Percentiles rank a stretch among this genome's conserved stretches.
phyloP scores from a whole-genome alignment of 495 filamentous ascomycete species.

The Hypoxylon cercidicola region DNA sequence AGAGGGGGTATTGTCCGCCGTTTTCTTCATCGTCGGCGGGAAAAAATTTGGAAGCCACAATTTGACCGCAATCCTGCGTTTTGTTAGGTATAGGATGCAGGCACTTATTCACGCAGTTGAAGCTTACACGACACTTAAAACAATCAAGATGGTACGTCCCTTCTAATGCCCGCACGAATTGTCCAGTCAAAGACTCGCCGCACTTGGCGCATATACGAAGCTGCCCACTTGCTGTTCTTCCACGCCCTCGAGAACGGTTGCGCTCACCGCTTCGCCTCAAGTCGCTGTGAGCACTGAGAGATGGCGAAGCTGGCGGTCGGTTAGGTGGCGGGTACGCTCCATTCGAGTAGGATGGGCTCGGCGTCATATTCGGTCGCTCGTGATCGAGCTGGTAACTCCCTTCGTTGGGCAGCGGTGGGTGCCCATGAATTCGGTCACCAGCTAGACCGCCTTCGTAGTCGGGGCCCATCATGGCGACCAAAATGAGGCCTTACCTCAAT shows the following conservation, averaged over 20 bases:
- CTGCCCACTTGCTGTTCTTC: conserved; percentile 62
- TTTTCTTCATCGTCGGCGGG: conserved; percentile 90
- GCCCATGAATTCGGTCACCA: conserved; percentile 48
- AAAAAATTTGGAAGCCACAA: conserved; percentile 98
- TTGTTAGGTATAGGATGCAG: conserved; percentile 28
- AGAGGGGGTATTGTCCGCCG: conserved; percentile 89
- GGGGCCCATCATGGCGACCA: conserved; percentile 48
- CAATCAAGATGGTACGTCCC: conserved; percentile 97
- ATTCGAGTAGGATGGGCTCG: conserved; percentile 52
- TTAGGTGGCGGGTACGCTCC: conserved; percentile 47
- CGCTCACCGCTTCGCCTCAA: conserved; percentile 58
- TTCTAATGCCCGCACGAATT: conserved; percentile 92
- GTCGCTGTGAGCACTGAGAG: conserved; percentile 51
- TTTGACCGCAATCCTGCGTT: conserved; percentile 88
- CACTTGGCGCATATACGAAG: conserved; percentile 87
- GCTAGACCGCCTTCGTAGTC: conserved; percentile 49
- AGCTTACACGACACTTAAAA: conserved; percentile 91
- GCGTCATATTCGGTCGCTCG: conserved; percentile 50
- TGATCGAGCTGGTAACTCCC: conserved; percentile 48
- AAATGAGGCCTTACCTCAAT: conserved; percentile 37
- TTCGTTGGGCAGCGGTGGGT: conserved; percentile 42
- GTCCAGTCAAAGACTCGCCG: conserved; percentile 83
- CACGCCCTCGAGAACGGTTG: conserved; percentile 57
- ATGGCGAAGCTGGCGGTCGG: conserved; percentile 51
- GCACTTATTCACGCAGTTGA: background rate